Evolutionary conservation across 2,329 filamentous ascomycete genomes (phyloP).

Genomic region (Chaetomiaceae sp.): DNA sequence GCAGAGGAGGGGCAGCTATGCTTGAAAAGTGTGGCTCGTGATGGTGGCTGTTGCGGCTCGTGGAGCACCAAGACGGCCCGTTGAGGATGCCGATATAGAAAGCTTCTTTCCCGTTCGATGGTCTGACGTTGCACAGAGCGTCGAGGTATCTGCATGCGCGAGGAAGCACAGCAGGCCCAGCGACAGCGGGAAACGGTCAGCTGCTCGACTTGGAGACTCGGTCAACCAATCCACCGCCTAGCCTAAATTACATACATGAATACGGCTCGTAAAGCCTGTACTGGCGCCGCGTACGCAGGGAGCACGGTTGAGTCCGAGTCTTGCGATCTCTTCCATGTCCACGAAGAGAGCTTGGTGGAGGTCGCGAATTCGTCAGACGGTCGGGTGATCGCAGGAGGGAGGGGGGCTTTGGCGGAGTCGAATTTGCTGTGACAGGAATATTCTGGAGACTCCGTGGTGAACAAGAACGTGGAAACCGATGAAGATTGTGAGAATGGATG

Average conservation of each 20-base stretch:
- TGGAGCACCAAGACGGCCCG: conserved; percentile 13
- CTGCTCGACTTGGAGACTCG: background rate
- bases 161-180: background rate
- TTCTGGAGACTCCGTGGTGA: no score
- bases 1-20: no score
- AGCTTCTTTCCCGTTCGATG: no score
- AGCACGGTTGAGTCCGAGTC: background rate
- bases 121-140: background rate
- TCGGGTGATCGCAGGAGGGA: no score
- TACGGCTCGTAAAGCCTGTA: no score
- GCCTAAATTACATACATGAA: background rate
- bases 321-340: background rate
- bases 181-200: background rate
- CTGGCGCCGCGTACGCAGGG: no score
- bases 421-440: no score
- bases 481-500: no score
- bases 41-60: conserved; percentile 1
- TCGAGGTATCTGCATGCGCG: background rate
- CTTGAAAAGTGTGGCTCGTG: conserved; percentile 2
- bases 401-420: no score
- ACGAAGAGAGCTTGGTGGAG: background rate
- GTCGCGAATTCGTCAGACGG: background rate
- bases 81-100: background rate
- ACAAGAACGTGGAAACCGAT: no score
- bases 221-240: background rate